Evolutionary conservation across 495 filamentous ascomycete genomes (phyloP), one percentile per base, ranked within the genome.

Genomic region (Staphylotrichum tortipilum): DNA sequence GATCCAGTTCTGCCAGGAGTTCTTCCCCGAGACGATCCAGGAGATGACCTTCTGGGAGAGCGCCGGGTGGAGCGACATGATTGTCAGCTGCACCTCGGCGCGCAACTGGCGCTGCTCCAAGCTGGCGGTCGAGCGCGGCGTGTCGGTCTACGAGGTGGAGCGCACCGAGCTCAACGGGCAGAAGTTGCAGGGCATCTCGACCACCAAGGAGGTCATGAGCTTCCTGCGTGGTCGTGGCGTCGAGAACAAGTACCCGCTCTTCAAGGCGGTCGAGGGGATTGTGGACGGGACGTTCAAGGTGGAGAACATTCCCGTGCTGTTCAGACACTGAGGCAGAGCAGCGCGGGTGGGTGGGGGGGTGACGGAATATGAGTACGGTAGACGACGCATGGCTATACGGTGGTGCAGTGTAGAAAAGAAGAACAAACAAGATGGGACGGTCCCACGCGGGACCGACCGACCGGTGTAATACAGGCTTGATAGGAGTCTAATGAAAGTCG

Each of bases 31-130:
- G 46, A 83, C 83, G 2, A 84, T 92, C 38, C 73, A 83, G 26
- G 78, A 83, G 17, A 81, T 72, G 40, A 97, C 94, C 5, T 95
- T 99, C 68, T 95, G 89, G 14, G 89, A 97, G 73, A 94, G 86
- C 60, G 89, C 88, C 33, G 94, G 94, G 52, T 89, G 97, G 44
- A 92, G 94, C 28, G 94, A 99, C 70, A 71, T 99, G 59, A 95
- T 97, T 58, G 97, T 94, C 15, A 88, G 82, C 55, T 96, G 90
- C 69, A 83, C 80, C 51, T 85, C 88, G 33, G 94, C 94, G 22
- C 78, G 94, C 22, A 99, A 99, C 66, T 92, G 88, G 76, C 81
- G 87, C 42, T 96, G 89, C 63, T 92, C 94, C 29, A 94, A 85
- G 78, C 80, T 90, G 71, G 84, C 84, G 12, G 78, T 95, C 24